Evolutionary conservation across 2,329 filamentous ascomycete genomes (phyloP).

Genomic region (Colletotrichum shisoi): DNA sequence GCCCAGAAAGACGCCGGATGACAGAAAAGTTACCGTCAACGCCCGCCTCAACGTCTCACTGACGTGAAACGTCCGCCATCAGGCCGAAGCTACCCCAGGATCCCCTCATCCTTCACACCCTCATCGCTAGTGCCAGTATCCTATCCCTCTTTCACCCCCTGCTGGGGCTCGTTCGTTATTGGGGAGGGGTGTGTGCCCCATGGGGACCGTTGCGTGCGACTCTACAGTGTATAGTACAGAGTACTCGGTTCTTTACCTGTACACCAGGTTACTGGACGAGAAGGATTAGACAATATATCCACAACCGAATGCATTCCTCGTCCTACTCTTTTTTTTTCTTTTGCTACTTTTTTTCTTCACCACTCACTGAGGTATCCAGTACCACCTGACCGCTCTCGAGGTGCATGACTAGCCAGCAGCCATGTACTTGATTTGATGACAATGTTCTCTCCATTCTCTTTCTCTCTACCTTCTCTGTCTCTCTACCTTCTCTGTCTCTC

Average conservation of each 20-base stretch:
- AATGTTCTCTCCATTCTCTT: background rate
- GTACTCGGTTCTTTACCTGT: too few species aligned
- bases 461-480: too few species aligned
- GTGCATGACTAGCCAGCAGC: background rate
- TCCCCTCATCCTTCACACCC: constrained; percentile 15
- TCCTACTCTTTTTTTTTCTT: background rate
- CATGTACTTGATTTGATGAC: constrained; percentile 2
- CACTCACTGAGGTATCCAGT: background rate
- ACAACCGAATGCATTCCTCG: too few species aligned
- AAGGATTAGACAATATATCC: too few species aligned
- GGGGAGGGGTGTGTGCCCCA: constrained; percentile 18
- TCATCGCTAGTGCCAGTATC: constrained; percentile 1
- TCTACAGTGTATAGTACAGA: too few species aligned
- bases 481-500: too few species aligned
- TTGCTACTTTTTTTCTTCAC: background rate
- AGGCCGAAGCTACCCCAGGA: constrained; percentile 20
- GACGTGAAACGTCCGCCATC: background rate
- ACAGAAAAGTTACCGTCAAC: constrained; percentile 8
- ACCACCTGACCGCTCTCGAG: background rate
- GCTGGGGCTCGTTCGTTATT: constrained; percentile 5
- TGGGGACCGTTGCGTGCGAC: constrained; percentile 13
- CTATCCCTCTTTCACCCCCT: background rate
- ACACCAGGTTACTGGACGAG: too few species aligned
- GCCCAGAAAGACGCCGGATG: background rate
- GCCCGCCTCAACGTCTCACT: background rate